phyloP scores from a whole-genome alignment of 169 alveolate genomes.

The Neospora caninum region DNA sequence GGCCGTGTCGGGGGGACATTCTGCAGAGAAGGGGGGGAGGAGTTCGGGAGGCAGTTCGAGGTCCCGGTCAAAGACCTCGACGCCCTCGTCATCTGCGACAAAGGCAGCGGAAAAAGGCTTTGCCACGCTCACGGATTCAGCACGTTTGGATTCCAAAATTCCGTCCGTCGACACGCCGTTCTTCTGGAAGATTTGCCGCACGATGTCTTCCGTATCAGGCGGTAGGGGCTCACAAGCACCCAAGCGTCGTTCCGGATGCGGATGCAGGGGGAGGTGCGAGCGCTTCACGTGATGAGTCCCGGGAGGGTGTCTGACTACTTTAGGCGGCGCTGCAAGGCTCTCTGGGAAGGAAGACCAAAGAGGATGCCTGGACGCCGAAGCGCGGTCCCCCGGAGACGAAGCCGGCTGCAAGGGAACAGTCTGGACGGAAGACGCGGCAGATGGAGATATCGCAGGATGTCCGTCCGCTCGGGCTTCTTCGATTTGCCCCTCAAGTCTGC shows the following conservation, averaged over 20 bases:
- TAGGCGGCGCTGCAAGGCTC: neutral
- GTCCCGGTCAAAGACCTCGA: neutral
- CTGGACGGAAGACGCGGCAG: neutral
- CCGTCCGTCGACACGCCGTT: constrained; percentile 31
- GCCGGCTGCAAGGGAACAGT: neutral
- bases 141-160: neutral
- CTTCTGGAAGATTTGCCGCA: constrained; percentile 11
- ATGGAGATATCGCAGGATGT: neutral
- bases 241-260: constrained; percentile 21
- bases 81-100: neutral
- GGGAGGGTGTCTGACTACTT: constrained; percentile 10
- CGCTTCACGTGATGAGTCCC: neutral
- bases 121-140: neutral
- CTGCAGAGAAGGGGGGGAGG: neutral
- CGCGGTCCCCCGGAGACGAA: neutral
- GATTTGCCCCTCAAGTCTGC: neutral
- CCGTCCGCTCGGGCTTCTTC: neutral
- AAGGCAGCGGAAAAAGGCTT: neutral
- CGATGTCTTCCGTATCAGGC: constrained; percentile 4
- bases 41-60: constrained; percentile 13
- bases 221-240: constrained; percentile 34
- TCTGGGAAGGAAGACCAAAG: constrained; percentile 38
- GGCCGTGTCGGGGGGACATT: constrained; percentile 20
- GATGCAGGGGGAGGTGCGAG: constrained; percentile 13
- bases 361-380: neutral